Evolutionary conservation across 129 eudicot species (phyloP), one percentile per base, ranked within the genome.

Genomic region (Flaveria robusta): DNA sequence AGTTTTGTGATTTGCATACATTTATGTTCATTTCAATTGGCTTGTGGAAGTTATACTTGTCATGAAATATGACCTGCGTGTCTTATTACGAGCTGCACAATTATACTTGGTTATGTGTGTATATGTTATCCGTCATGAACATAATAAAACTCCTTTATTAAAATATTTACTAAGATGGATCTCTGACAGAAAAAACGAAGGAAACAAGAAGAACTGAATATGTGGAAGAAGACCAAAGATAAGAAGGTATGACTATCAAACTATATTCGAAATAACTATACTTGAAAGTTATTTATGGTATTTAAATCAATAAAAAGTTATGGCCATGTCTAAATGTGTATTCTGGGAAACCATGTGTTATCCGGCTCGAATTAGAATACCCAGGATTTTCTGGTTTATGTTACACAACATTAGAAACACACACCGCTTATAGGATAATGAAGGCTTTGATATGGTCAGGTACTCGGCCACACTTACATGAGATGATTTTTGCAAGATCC

Each of bases 141-240:
- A 49, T 27, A 7, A 11, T 75, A 75, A 65, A 15, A 31, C 51
- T 75, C 29, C 11, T 75, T 68, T 39, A 49, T 41, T n/a, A 47
- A n/a, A 77, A 74, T 80, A 66, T 63, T 81, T 45, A 77, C 83
- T n/a, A 67, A 66, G 51, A 68, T 19, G 52, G 20, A 19, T 23
- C 7, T 79, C 82, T 83, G 66, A 50, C 96, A 92, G 97, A 87
- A 91, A 84, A 92, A 92, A 74, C 83, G 97, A 74, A 80, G 97
- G 87, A 92, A 92, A 87, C 91, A 85, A 5, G 97, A 92, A 72
- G 93, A 92, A 52, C 68, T 68, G 63, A 77, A 70, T 76, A 63
- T 74, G 85, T 93, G 89, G 81, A 92, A 84, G 85, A 92, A 83
- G 83, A 77, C 81, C 37, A 89, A 84, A 80, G 88, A 91, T 77